Conservation (phyloP, 768 basidiomycete species). For the Collybia nuda region DNA sequence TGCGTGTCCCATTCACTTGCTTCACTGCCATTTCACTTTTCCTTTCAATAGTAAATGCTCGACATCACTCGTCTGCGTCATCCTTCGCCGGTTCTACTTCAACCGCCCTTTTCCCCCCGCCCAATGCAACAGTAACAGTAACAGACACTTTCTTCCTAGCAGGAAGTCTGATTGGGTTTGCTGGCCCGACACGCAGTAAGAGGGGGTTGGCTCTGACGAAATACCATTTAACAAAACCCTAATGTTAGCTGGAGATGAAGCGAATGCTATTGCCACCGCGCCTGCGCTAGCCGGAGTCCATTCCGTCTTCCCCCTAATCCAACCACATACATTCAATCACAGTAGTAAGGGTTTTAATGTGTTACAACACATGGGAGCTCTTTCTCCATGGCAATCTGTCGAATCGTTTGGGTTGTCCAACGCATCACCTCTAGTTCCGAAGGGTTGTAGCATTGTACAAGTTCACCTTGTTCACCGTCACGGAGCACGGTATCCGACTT, state of each 20-base stretch:
- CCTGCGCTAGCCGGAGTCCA: constrained; percentile 34
- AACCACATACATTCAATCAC: constrained; percentile 33
- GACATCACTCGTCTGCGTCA: too few species aligned
- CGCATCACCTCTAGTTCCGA: constrained; percentile 44
- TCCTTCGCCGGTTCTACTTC: too few species aligned
- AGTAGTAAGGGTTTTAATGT: constrained; percentile 39
- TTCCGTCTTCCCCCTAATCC: constrained; percentile 40
- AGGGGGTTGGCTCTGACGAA: background rate
- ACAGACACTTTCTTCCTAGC: too few species aligned
- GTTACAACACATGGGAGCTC: constrained; percentile 45
- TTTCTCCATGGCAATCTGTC: constrained; percentile 52
- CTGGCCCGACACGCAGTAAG: too few species aligned
- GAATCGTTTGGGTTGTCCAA: constrained; percentile 49
- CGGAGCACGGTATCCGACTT: constrained; percentile 62
- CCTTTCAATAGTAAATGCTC: too few species aligned
- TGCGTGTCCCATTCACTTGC: too few species aligned
- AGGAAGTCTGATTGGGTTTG: too few species aligned
- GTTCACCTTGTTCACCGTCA: constrained; percentile 69
- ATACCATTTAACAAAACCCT: background rate
- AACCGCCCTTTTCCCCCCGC: too few species aligned
- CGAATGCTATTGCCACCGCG: constrained; percentile 40
- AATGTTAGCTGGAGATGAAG: constrained; percentile 40
- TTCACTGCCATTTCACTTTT: too few species aligned
- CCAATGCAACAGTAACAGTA: too few species aligned
- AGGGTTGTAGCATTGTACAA: constrained; percentile 44